Conservation (phyloP, 305 asterid species). For the Fraxinus xanthoxyloides region DNA sequence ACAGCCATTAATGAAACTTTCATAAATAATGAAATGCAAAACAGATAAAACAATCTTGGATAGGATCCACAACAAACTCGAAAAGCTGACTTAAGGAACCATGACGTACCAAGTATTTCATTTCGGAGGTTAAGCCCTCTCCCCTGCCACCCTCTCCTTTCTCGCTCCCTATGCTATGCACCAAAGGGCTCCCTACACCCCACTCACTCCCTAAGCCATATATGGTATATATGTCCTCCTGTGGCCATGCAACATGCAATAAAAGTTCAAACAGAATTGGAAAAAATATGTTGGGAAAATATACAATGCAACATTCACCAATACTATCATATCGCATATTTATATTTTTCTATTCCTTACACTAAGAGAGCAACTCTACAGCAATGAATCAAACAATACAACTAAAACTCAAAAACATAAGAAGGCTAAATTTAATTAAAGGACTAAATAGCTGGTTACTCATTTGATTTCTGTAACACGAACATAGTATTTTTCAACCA, state of each 20-base stretch:
- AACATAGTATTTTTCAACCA: slow-evolving; percentile 6
- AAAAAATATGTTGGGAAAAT: not conserved
- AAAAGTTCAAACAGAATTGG: not conserved
- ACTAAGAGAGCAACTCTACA: not conserved
- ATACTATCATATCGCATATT: not conserved
- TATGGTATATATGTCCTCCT: not conserved
- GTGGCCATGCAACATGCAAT: not conserved
- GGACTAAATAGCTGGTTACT: not conserved
- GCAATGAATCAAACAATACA: not conserved
- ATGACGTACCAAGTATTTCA: not conserved
- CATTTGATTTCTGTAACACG: not conserved
- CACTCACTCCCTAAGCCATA: no score
- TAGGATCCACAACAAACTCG: not conserved
- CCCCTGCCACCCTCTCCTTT: not conserved
- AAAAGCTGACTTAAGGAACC: not conserved
- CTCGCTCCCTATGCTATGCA: not conserved
- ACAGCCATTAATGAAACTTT: not conserved
- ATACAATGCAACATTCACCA: not conserved
- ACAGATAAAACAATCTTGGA: not conserved
- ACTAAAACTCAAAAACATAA: not conserved
- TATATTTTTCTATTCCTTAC: not conserved
- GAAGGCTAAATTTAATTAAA: not conserved
- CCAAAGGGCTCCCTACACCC: not conserved
- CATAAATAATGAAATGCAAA: not conserved
- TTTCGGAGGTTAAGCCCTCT: not conserved